Evolutionary conservation across 176 grass and related monocot species (phyloP), one percentile per base, ranked within the genome.

Genomic region (Eleusine coracana): DNA sequence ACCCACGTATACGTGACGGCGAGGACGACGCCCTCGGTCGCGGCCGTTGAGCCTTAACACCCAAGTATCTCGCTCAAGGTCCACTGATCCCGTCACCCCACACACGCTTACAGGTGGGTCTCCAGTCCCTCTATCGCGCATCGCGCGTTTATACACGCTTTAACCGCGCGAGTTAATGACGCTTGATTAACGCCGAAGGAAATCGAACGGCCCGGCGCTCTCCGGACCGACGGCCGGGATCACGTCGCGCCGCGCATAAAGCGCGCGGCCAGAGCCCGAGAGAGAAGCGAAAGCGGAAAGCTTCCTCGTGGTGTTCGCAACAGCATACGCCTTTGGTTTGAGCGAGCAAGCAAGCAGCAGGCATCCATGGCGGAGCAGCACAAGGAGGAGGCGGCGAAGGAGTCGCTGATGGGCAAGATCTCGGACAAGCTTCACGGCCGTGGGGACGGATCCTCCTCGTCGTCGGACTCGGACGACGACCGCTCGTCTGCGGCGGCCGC

Each of bases 361-460:
- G 52, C 84, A 34, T 34, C 31, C 31, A 97, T 97, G 94, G 82
- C 89, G 83, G 94, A 92, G 76, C 76, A 90, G 72, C 89, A 92
- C 76, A 92, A 88, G 44, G 86, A 90, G 71, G 81, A 82, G 72
- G 78, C 89, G 66, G 13, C 80, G 87, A 73, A 90, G 71, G 81
- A 84, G 72, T 82, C 91, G 66, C 10, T 85, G 87, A 73, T 88
- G 83, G 87, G 90, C 66, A 88, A 84, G 88, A 87, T 97, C 75
- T 84, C 86, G 7, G 84, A 89, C 52, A 89, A 92, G 80, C 64
- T 90, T 28, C 85, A 90, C 80, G 78, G 74, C 63, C 74, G 77
- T 56, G 84, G 65, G 38, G 48, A 54, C 48, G 55, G 61, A 45
- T 91, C 91, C 2, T 93, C 84, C 2, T 93, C 80, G 2, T 90